These are phyloP conservation scores for Halenospora varia DNA, from an alignment of 495 filamentous ascomycete genomes.

Conservation along the genomic window DNA sequence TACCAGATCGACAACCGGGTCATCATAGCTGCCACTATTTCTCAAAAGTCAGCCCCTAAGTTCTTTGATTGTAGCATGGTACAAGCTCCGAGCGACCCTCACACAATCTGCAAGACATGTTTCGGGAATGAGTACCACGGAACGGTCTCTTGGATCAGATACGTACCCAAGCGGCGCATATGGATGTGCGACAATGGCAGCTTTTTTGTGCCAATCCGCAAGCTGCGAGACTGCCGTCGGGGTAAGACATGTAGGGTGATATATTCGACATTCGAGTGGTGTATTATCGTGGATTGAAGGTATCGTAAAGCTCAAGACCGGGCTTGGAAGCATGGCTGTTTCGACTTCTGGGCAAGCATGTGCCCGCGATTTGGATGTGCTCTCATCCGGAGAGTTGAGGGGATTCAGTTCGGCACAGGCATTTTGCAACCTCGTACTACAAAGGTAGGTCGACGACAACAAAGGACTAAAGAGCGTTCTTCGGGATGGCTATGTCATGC, in stretches of 20 bases:
- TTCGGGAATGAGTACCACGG: too few species aligned
- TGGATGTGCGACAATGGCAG: slow-evolving; percentile 83
- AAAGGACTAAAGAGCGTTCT: neutral
- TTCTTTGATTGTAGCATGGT: neutral
- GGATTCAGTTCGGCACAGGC: neutral
- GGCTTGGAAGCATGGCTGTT: slow-evolving; percentile 40
- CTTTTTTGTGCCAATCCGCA: slow-evolving; percentile 44
- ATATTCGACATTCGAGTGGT: slow-evolving; percentile 74
- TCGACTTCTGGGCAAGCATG: neutral
- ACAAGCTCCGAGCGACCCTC: too few species aligned
- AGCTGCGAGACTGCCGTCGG: slow-evolving; percentile 24
- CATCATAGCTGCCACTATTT: slow-evolving; percentile 66
- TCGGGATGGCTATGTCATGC: neutral
- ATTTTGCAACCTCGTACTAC: neutral
- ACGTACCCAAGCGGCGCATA: slow-evolving; percentile 72
- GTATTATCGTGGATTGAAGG: slow-evolving; percentile 79
- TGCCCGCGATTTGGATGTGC: neutral
- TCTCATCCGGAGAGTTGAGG: slow-evolving; percentile 11
- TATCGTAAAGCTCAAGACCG: slow-evolving; percentile 69
- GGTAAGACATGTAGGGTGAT: slow-evolving; percentile 54
- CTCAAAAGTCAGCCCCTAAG: too few species aligned
- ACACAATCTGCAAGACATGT: too few species aligned
- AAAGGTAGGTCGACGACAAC: neutral
- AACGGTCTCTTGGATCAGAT: too few species aligned
- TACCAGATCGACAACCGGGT: slow-evolving; percentile 65